These are phyloP conservation scores for Lipomyces yamadae DNA, from an alignment of 805 yeast species.

Conservation along the genomic window DNA sequence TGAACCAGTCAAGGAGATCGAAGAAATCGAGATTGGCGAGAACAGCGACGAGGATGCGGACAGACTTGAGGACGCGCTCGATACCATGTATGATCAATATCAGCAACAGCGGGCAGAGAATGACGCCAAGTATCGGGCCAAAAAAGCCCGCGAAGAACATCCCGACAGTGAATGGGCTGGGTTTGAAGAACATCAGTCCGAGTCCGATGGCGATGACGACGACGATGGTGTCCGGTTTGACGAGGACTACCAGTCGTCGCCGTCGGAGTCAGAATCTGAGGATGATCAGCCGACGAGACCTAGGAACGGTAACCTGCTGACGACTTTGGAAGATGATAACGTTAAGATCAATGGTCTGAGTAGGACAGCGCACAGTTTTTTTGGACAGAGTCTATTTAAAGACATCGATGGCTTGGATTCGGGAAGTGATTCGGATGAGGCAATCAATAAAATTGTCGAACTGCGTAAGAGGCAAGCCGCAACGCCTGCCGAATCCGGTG, in stretches of 20 bases:
- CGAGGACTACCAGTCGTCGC: conserved; percentile 43
- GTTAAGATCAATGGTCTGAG: conserved; percentile 43
- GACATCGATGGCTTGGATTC: conserved; percentile 41
- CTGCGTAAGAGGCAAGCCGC: conserved; percentile 15
- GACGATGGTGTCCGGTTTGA: conserved; percentile 44
- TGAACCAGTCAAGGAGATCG: conserved; percentile 39
- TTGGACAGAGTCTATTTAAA: conserved; percentile 48
- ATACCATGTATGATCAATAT: conserved; percentile 72
- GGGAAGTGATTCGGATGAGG: conserved; percentile 40
- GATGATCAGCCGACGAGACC: conserved; percentile 30
- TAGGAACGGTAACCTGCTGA: conserved; percentile 34
- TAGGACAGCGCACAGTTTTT: conserved; percentile 47
- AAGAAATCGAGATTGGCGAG: conserved; percentile 33
- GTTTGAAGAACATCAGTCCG: conserved; percentile 41
- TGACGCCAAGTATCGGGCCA: conserved; percentile 59
- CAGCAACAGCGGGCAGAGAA: conserved; percentile 52
- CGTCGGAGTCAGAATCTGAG: conserved; percentile 39
- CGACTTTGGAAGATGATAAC: conserved; percentile 36
- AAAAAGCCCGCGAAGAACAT: conserved; percentile 55
- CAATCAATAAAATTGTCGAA: conserved; percentile 25
- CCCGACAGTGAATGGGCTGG: conserved; percentile 60
- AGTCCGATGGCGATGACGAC: conserved; percentile 41
- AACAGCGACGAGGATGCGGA: conserved; percentile 49
- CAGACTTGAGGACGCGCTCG: conserved; percentile 75
- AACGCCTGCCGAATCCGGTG: conserved; percentile 24